Evolutionary conservation across 306 rosid genomes (phyloP), one percentile per base, ranked within the genome.

Genomic region (Medicago ruthenica): DNA sequence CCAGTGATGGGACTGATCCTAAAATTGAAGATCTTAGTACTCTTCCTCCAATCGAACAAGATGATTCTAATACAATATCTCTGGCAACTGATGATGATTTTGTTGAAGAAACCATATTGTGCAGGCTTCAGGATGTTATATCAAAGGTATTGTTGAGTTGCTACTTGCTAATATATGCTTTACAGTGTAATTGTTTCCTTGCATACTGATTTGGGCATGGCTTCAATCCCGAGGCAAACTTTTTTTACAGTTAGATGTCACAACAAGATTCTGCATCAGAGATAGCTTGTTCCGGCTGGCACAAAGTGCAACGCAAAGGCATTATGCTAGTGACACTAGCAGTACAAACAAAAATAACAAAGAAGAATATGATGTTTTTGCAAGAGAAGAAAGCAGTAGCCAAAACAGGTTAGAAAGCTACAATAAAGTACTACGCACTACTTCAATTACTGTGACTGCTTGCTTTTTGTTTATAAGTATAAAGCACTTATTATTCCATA

Each of bases 241-340:
- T 81, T 85, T 80, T 78, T 68, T 86, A 75, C 96, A 95, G 99
- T 83, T 95, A 89, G 97, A 95, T 82, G 68, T 89, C 84, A 77
- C 83, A 75, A 81, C 86, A 80, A 85, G 99, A 79, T 75, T 90
- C 44, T 84, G 92, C 83, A 88, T 92, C 80, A 82, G 93, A 83
- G 96, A 92, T 81, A 95, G 99, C 86, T 82, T 95, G 88, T 86
- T 85, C 83, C 91, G 99, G 78, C 83, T 95, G 90, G 92, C 97
- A 71, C 89, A 89, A 79, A 92, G 97, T 78, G 91, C 97, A 76
- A 80, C 22, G 74, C 89, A 81, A 78, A 89, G 99, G 86, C 88
- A 85, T 75, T 80, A 69, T 83, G 71, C 83, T 69, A 86, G 79
- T 75, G 92, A 90, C 60, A 92, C 92, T 57, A 71, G 87, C 79